Conservation (phyloP, 176 grass and related monocot species). For the Carex parvula region DNA sequence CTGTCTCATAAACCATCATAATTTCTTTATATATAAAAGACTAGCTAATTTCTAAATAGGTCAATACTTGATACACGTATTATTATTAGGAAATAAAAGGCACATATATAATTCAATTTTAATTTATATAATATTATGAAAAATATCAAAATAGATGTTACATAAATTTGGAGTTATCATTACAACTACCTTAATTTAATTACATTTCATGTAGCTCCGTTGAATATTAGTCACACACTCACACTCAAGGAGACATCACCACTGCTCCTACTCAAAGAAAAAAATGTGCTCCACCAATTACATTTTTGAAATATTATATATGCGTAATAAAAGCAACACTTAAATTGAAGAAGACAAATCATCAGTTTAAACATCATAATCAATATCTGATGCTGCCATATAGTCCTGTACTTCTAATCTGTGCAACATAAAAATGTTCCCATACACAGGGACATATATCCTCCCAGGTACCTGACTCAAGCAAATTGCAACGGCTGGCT, state of each 20-base stretch:
- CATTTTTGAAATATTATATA: neutral
- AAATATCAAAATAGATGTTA: too few relatives aligned
- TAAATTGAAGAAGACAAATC: neutral
- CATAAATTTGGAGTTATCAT: too few relatives aligned
- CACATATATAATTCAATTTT: too few relatives aligned
- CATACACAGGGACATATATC: neutral
- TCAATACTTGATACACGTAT: too few relatives aligned
- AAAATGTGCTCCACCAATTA: neutral
- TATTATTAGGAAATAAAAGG: too few relatives aligned
- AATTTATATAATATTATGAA: too few relatives aligned
- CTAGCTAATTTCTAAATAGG: too few relatives aligned
- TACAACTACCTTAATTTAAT: neutral
- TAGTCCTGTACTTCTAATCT: neutral
- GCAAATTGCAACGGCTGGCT: too few relatives aligned
- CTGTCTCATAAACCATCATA: too few relatives aligned
- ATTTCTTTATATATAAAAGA: too few relatives aligned
- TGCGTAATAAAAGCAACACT: neutral
- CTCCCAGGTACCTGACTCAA: too few relatives aligned
- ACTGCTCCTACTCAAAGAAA: neutral
- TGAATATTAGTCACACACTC: neutral
- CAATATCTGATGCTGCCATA: too few relatives aligned
- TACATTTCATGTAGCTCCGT: neutral
- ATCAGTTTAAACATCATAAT: neutral
- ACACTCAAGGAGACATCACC: neutral
- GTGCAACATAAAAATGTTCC: neutral